Conservation (phyloP, 2,329 filamentous ascomycete genomes). For the Colletotrichum liriopes region DNA sequence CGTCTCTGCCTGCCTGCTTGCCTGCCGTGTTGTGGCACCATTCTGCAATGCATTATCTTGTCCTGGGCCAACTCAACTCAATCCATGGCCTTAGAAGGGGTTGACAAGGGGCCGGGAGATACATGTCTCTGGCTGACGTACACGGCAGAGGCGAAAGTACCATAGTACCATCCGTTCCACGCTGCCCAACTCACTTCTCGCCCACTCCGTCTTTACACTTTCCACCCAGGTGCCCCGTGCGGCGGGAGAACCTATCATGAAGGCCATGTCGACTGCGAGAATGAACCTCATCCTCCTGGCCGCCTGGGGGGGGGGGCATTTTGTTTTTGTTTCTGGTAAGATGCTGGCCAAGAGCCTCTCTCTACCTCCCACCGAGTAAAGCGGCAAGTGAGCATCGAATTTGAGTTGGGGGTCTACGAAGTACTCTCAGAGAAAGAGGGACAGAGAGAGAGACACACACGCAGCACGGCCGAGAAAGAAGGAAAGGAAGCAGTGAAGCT, state of each 20-base stretch:
- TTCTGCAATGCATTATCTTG: conserved; percentile 17
- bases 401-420: neutral
- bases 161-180: neutral
- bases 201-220: conserved; percentile 10
- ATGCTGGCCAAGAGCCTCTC: neutral
- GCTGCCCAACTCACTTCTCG: conserved; percentile 7
- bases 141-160: neutral
- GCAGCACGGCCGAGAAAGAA: neutral
- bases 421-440: neutral
- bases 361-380: neutral
- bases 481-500: neutral
- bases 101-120: neutral
- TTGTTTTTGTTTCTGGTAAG: neutral
- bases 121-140: conserved; percentile 7
- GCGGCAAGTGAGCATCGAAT: neutral
- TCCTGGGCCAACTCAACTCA: conserved; percentile 30
- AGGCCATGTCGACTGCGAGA: conserved; percentile 1
- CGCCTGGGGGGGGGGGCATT: neutral
- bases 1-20: neutral
- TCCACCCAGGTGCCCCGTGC: conserved; percentile 18
- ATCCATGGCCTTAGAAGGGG: conserved; percentile 20
- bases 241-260: conserved; percentile 13
- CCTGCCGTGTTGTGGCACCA: conserved; percentile 5
- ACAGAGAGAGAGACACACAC: neutral
- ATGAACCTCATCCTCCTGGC: neutral